Base-by-base conservation (phyloP, 371 early-diverging fungal genomes). In the Sporodiniella umbellata region DNA sequence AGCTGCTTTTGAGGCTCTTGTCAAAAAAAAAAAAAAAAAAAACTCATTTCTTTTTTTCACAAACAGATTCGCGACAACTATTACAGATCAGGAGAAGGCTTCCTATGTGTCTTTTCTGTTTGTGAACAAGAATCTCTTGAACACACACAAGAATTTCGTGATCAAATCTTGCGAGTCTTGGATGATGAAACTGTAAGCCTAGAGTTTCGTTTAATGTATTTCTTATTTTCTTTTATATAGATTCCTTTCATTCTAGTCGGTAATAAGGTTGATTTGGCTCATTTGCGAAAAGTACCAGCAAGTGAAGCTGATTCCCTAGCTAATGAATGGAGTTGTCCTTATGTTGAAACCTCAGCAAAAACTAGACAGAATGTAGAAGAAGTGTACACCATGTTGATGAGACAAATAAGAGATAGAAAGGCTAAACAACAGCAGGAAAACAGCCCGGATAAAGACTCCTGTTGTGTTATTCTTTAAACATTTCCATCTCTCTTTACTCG, bases 81-180 rank as follows among this genome's bases (percentile, higher is more conserved):
- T 67, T 93, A 93, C 60, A 83, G 93, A 4, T 84, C 85, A 26
- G 93, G 93, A 4, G 93, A 95, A 70, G 95, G 95, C 4, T 95
- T 95, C 60, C 67, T 93, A 24, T 90, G 89, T 55, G 89, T 93
- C 12, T 95, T 92, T 62, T 90, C 90, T 21, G 73, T 95, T 10
- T 83, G 83, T 55, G 93, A 93, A 64, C 76, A 78, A 55, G 92
- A 91, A 70, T 84, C 84, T 2, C 87, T 95, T 64, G 79, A 73
- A 48, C 85, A 90, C 67, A 87, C 91, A 2, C 84, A 88, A 49
- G 92, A 91, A 60, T 92, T 94, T 62, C 76, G 92, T 54, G 93
- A 93, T 48, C 93, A 93, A 63, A 93, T 94, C 49, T 75, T 86
- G 45, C 80, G 95, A 53, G 93, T 94, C 10, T 62, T 93, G 51